Evolutionary conservation across 345 rosid genomes (phyloP).

Genomic region (Combretum micranthum): DNA sequence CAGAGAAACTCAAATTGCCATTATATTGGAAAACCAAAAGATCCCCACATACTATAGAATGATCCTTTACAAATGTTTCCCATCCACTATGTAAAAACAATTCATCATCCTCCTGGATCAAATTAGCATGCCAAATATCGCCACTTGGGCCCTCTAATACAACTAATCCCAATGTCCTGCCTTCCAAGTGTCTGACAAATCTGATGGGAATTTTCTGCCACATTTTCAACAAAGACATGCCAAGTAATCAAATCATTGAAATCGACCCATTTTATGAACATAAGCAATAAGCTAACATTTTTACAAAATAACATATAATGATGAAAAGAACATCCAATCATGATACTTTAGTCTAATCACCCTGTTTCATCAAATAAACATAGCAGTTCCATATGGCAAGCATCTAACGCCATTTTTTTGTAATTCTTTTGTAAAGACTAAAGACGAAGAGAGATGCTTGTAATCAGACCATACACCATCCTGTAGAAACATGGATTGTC

Average conservation of each 20-base stretch:
- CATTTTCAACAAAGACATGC: not conserved
- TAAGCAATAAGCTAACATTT: constrained; percentile 3
- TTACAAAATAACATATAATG: not conserved
- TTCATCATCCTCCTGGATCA: constrained; percentile 23
- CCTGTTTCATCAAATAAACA: no score
- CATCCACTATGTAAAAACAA: constrained; percentile 37
- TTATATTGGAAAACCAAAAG: constrained; percentile 49
- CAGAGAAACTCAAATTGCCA: constrained; percentile 41
- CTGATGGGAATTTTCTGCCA: constrained; percentile 41
- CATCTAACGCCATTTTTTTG: no score
- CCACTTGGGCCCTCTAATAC: constrained; percentile 50
- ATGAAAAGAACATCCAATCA: not conserved
- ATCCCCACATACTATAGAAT: constrained; percentile 42
- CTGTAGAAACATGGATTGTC: no score
- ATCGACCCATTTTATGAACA: not conserved
- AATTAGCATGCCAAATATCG: constrained; percentile 34
- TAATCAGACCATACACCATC: no score
- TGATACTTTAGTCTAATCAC: not conserved
- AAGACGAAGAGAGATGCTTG: no score
- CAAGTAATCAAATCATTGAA: not conserved
- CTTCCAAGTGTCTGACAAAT: constrained; percentile 35
- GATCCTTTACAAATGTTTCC: constrained; percentile 39
- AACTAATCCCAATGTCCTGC: constrained; percentile 27
- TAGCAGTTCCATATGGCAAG: no score
- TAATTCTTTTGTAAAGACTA: no score